Evolutionary conservation across 805 yeast species (phyloP), one percentile per base, ranked within the genome.

Genomic region (Yarrowia yakushimensis): DNA sequence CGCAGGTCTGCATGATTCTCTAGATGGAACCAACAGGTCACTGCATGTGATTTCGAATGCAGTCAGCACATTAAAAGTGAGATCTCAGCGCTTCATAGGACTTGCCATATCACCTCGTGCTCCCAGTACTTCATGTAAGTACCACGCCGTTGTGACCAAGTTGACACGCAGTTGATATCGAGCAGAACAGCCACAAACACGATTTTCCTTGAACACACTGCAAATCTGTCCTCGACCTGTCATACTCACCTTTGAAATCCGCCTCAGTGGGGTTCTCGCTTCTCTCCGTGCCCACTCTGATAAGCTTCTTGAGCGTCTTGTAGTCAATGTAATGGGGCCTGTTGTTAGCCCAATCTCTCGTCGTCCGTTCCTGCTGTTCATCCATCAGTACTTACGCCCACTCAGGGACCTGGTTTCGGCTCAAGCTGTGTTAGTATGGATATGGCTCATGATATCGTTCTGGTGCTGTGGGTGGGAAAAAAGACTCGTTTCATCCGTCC

Each of bases 381-480:
- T 48, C 22, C 39, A 10, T 48, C 28, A 11, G 15, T 31, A 67
- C 74, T 39, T 63, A 73, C 75, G 84, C 79, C 98, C 98, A 93
- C 74, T 91, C 97, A 3, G 97, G 97, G 63, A 92, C 90, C 78
- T 91, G 96, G 74, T 93, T 96, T 52, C 88, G 79, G 31, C 84
- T 76, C 67, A 89, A 79, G 28, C 79, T 77, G 41, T 17, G 31
- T 39, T 55, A 39, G 30, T 28, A 33, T 42, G 54, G 39, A 36
- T 18, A 27, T 27, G 27, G 30, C 46, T 30, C 52, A 30, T 36
- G 52, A 45, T 25, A 12, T 15, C 20, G 17, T 15, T 8, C 41
- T 15, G 18, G 31, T 45, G 34, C 28, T 27, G 50, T 27, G 23
- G 10, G 13, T 20, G 23, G 25, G 15, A n/a, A n/a, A n/a, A n/a